Base-by-base conservation (phyloP, 129 eudicot genomes). In the Escallonia herrerae region DNA sequence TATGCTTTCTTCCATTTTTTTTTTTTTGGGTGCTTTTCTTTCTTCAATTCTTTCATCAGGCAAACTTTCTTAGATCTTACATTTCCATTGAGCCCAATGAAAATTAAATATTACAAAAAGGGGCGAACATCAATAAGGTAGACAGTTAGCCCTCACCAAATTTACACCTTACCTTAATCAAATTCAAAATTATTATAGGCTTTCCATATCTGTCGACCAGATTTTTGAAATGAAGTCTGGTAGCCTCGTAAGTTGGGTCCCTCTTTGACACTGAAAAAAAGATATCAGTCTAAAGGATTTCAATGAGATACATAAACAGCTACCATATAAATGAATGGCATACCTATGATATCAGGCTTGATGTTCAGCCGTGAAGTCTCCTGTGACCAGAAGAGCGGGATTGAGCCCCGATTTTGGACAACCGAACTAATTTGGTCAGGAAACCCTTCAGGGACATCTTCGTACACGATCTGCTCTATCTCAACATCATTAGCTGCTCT, bases 401-500 rank as follows among this genome's bases (percentile, higher is more conserved):
- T 86, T 44, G 97, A 90, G 33, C 95, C 95, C 51, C 97, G 97
- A 57, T 72, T 86, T 75, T 90, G 97, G 43, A 90, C 95, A 62
- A 81, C 79, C n/a, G 97, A 90, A 77, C 87, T 83, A 68, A 86
- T 72, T 76, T 86, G 81, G 70, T 67, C 15, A 22, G 88, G 84
- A 40, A 46, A 63, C 38, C 85, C 95, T 53, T 79, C 83, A 53
- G 83, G 74, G 77, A 67, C 89, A 76, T 83, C 90, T 76, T 86
- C 90, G 74, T 72, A 71, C 39, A 86, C 72, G 72, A 90, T 83
- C 72, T 90, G 97, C 74, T 90, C 97, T n/a, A 87, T 86, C 77
- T 90, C 97, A 7, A 90, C 97, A 64, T 86, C 95, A 79, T 90
- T 90, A 13, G 97, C 97, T 39, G 84, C 97, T 66, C 81, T 81